Evolutionary conservation across 2,329 filamentous ascomycete species (phyloP).

Genomic region (Dactylellina parvicollis): DNA sequence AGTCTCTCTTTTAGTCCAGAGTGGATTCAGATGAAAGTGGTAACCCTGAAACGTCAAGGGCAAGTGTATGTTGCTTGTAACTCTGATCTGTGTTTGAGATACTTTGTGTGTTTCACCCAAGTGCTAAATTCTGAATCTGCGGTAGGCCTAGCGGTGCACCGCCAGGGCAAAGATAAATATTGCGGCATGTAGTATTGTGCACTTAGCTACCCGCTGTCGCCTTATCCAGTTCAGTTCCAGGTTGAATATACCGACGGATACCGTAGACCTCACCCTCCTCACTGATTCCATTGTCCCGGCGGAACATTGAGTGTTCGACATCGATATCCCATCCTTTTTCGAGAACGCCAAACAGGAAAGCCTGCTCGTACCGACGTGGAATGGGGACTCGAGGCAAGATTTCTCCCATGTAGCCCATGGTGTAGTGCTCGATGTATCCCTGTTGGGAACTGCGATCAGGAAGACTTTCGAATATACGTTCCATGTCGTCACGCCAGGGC

Average conservation of each 20-base stretch:
- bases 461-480: conserved; percentile 11
- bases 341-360: conserved; percentile 22
- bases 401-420: conserved; percentile 14
- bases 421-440: conserved; percentile 14
- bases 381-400: neutral
- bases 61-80: too few relatives aligned
- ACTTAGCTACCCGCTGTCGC: too few relatives aligned
- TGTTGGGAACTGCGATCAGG: neutral
- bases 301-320: conserved; percentile 1
- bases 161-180: too few relatives aligned
- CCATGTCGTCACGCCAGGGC: conserved; percentile 31
- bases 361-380: conserved; percentile 13
- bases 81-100: too few relatives aligned
- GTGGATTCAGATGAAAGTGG: too few relatives aligned
- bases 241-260: neutral
- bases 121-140: too few relatives aligned
- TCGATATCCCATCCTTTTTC: conserved; percentile 34
- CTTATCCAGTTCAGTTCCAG: neutral
- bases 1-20: too few relatives aligned
- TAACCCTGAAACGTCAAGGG: too few relatives aligned
- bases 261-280: conserved; percentile 25
- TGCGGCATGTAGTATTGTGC: too few relatives aligned
- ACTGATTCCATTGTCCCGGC: conserved; percentile 13
- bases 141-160: too few relatives aligned
- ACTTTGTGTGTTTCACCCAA: too few relatives aligned